Evolutionary conservation across 1,139 yeast genomes (phyloP), one percentile per base, ranked within the genome.

Genomic region (Suhomyces anneliseae): DNA sequence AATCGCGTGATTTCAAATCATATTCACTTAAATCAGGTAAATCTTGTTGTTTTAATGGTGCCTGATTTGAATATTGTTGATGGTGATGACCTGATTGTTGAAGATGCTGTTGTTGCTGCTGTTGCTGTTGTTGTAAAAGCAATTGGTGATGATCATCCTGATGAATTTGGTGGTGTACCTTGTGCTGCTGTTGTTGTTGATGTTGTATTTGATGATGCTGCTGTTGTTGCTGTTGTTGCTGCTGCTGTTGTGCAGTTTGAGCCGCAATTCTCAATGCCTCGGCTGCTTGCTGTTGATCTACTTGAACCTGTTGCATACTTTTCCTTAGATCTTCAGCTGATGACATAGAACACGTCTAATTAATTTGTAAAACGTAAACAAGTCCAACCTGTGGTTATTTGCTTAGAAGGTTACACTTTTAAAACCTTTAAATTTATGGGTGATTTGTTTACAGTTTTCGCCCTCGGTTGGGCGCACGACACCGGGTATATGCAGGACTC

Each of bases 1-100:
- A 67, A 42, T 69, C 74, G 40, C 64, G 62, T 6, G 72, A 66
- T 51, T 71, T 71, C 50, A 69, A 55, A 45, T 70, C 76, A 44
- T 59, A 67, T 42, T 60, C 66, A 29, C 61, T 54, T 29, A 64
- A 54, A 12, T 61, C 64, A 39, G 56, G 45, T 26, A 44, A 38
- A 32, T 48, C 52, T 34, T 35, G 19, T 14, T 36, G 48, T 26
- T 44, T 43, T 33, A 39, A 24, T 26, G 29, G 42, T 9, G 45
- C 34, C 27, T 27, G 35, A 6, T 24, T 15, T 29, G 41, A 48
- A 7, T 46, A 44, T 7, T 38, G 47, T 27, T 43, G 51, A 3
- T 46, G 50, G 14, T 46, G 52, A 9, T 46, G 45, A 7, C 36
- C 41, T 7, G 44, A 40, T n/a, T 47, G 43, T 29, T 39, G 48